Conservation (phyloP, 805 yeast genomes). For the Wickerhamia fluorescens region DNA sequence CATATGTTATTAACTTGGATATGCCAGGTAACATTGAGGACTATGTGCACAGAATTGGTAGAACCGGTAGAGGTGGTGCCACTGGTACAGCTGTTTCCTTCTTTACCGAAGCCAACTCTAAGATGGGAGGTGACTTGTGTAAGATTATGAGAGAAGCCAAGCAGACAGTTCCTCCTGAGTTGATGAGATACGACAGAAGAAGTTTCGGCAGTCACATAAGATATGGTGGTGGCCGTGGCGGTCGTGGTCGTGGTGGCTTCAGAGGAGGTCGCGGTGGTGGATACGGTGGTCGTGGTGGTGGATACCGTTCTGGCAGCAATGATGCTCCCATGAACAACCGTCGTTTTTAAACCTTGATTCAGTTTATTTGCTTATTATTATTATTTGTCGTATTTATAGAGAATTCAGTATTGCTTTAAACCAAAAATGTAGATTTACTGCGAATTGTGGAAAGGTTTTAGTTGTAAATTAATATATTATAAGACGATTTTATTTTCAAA, state of each 20-base stretch:
- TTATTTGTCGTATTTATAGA: slow-evolving; percentile 2
- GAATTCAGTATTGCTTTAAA: slow-evolving; percentile 1
- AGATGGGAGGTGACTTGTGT: slow-evolving; percentile 84
- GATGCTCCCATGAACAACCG: slow-evolving; percentile 40
- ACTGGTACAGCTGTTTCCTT: slow-evolving; percentile 92
- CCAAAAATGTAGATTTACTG: neutral
- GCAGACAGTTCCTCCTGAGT: slow-evolving; percentile 77
- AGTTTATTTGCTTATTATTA: slow-evolving; percentile 2
- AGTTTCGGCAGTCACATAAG: slow-evolving; percentile 59
- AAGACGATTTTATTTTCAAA: too few species aligned
- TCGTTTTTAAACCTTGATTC: slow-evolving; percentile 24
- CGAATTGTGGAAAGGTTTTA: neutral
- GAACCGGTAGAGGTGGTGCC: slow-evolving; percentile 99
- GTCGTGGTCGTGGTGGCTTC: slow-evolving; percentile 47
- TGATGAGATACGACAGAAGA: slow-evolving; percentile 56
- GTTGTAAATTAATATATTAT: too few species aligned
- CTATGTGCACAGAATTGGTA: slow-evolving; percentile 97
- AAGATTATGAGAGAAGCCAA: slow-evolving; percentile 93
- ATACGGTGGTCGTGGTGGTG: slow-evolving; percentile 41
- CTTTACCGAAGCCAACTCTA: slow-evolving; percentile 81
- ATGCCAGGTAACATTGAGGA: slow-evolving; percentile 99
- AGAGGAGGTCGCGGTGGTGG: slow-evolving; percentile 46
- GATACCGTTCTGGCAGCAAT: slow-evolving; percentile 40
- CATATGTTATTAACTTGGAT: slow-evolving; percentile 88
- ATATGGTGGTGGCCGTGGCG: slow-evolving; percentile 49